A percentile compares a stretch with the other conserved stretches of the same genome.
Conservation (phyloP, 129 eudicot genomes). For the Dittrichia graveolens region DNA sequence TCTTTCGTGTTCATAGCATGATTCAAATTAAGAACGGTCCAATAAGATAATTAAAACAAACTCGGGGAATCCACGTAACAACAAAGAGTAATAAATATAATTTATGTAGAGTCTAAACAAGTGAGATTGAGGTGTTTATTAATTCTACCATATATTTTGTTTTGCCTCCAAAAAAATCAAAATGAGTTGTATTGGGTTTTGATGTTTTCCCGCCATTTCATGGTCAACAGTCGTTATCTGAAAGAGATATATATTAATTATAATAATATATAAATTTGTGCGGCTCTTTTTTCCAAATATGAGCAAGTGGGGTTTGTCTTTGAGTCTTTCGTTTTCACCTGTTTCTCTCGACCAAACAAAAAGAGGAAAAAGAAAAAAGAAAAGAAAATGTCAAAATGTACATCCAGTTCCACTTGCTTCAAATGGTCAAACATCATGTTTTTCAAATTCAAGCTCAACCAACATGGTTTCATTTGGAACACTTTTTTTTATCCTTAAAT, state of each 20-base stretch:
- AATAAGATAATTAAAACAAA: too few species aligned
- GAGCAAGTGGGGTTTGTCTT: conserved; percentile 39
- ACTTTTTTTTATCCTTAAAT: not conserved
- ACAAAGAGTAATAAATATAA: too few species aligned
- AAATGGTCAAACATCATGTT: conserved; percentile 32
- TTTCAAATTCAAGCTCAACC: conserved; percentile 25
- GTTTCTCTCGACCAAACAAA: conserved; percentile 31
- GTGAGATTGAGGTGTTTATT: too few species aligned
- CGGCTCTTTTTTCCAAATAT: conserved; percentile 41
- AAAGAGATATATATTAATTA: too few species aligned
- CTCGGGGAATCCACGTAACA: too few species aligned
- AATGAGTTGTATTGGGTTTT: not conserved
- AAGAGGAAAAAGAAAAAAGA: too few species aligned
- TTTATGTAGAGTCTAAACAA: too few species aligned
- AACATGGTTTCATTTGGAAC: not conserved
- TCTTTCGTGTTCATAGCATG: too few species aligned
- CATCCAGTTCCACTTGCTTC: not conserved
- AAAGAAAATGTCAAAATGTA: not conserved
- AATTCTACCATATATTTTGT: not conserved
- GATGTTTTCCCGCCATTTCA: conserved; percentile 57
- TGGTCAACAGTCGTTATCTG: conserved; percentile 33
- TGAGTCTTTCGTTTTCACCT: conserved; percentile 32
- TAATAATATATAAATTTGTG: not conserved
- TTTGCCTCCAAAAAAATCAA: conserved; percentile 28
- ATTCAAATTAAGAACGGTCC: too few species aligned